These are phyloP conservation scores for Amanita fuliginea DNA, from an alignment of 768 basidiomycete genomes.

Conservation along the genomic window DNA sequence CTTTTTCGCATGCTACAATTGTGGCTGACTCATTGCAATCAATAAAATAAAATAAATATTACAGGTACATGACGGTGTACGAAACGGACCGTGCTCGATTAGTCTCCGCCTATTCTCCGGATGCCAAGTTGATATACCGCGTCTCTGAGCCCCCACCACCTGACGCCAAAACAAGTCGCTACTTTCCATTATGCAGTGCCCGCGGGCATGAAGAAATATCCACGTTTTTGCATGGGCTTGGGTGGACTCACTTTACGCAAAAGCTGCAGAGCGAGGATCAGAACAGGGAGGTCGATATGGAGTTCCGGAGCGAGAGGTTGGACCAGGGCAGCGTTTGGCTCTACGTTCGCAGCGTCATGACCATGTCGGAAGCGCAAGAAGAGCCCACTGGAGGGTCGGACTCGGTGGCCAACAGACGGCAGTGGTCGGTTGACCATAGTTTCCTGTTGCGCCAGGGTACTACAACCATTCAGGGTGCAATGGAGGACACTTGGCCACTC, in stretches of 20 bases:
- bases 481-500: neutral
- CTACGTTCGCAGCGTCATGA: neutral
- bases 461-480: too few species aligned
- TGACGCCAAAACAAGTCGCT: neutral
- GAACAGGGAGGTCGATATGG: neutral
- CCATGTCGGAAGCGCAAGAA: neutral
- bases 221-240: neutral
- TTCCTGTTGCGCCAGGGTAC: neutral
- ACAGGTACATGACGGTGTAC: slow-evolving; percentile 2
- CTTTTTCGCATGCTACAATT: neutral
- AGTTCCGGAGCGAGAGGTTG: neutral
- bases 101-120: neutral
- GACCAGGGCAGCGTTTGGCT: neutral
- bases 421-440: neutral
- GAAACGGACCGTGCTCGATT: neutral
- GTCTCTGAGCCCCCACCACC: neutral
- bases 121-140: neutral
- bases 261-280: neutral
- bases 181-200: neutral
- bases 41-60: too few species aligned
- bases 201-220: neutral
- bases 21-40: neutral
- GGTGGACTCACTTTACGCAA: neutral
- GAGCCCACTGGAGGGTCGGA: neutral
- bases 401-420: neutral